Percentiles rank a stretch among this genome's conserved stretches.
phyloP scores from a whole-genome alignment of 495 filamentous ascomycete species.

The Penicillium simplicissimum region DNA sequence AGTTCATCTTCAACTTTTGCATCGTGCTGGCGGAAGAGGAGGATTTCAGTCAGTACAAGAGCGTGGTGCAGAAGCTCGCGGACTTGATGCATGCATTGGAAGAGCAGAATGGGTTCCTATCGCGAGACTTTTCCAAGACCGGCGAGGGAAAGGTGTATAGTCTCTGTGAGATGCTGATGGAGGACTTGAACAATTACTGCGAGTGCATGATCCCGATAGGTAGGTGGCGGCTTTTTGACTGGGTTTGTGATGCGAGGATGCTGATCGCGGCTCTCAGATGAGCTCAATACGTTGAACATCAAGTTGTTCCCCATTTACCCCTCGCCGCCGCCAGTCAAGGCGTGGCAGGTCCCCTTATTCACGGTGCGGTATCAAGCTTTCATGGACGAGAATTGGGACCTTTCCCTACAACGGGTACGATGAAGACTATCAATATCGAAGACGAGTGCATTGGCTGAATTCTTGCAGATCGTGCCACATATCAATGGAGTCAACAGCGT shows the following conservation, averaged over 20 bases:
- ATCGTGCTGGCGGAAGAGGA: constrained; percentile 75
- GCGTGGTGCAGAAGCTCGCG: constrained; percentile 82
- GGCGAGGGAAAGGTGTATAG: constrained; percentile 69
- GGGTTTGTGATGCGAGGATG: constrained; percentile 6
- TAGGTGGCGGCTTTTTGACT: constrained; percentile 36
- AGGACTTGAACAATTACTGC: constrained; percentile 94
- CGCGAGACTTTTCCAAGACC: constrained; percentile 44
- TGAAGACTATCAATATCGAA: neutral
- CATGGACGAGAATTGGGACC: constrained; percentile 86
- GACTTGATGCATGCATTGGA: constrained; percentile 84
- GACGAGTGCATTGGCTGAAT: neutral
- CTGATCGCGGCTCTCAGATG: constrained; percentile 55
- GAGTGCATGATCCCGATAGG: constrained; percentile 97
- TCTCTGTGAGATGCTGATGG: constrained; percentile 86
- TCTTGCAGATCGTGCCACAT: constrained; percentile 63
- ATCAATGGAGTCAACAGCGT: constrained; percentile 91
- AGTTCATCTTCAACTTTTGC: constrained; percentile 98
- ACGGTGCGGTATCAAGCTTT: constrained; percentile 75
- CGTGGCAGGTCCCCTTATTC: constrained; percentile 88
- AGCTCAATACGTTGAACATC: constrained; percentile 93
- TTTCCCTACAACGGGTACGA: constrained; percentile 73
- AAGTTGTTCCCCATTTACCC: constrained; percentile 87
- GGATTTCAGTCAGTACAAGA: constrained; percentile 70
- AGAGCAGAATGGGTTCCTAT: constrained; percentile 77
- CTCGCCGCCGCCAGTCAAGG: constrained; percentile 71